These are phyloP conservation scores for Diplocarpon mali DNA, from an alignment of 2,329 filamentous ascomycete species.

Conservation along the genomic window DNA sequence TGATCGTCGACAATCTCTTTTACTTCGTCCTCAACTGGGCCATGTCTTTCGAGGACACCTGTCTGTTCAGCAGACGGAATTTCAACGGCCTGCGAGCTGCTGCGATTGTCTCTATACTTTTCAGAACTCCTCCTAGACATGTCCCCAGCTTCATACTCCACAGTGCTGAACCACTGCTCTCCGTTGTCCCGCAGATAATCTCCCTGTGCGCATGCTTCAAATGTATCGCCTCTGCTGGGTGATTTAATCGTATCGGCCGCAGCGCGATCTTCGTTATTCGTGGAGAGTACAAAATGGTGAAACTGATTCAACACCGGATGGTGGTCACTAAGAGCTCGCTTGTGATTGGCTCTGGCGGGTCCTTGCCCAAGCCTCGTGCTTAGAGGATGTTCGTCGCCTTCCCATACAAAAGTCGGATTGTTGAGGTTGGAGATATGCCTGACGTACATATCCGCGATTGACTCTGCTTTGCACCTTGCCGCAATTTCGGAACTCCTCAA, in stretches of 20 bases:
- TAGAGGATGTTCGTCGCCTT: no score
- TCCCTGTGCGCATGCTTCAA: slow-evolving; percentile 4
- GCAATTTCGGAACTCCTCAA: no score
- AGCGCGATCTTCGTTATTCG: neutral
- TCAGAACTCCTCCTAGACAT: slow-evolving; percentile 8
- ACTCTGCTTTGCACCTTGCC: no score
- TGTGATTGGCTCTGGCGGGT: slow-evolving; percentile 8
- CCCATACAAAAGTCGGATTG: no score
- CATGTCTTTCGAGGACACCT: neutral
- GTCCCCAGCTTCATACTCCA: slow-evolving; percentile 2
- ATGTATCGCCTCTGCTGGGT: slow-evolving; percentile 1
- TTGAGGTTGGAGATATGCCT: no score
- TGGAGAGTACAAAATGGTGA: neutral
- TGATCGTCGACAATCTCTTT: neutral
- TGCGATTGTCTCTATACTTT: slow-evolving; percentile 1
- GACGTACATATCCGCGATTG: no score
- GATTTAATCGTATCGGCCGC: neutral
- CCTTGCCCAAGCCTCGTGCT: neutral
- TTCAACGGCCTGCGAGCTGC: neutral
- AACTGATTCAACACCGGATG: neutral
- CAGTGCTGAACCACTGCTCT: neutral
- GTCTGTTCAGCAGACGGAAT: neutral
- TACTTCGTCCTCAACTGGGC: neutral
- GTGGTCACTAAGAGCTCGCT: slow-evolving; percentile 8
- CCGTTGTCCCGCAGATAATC: neutral